phyloP scores from a whole-genome alignment of 83 land plant genomes.

The Picea engelmannii region DNA sequence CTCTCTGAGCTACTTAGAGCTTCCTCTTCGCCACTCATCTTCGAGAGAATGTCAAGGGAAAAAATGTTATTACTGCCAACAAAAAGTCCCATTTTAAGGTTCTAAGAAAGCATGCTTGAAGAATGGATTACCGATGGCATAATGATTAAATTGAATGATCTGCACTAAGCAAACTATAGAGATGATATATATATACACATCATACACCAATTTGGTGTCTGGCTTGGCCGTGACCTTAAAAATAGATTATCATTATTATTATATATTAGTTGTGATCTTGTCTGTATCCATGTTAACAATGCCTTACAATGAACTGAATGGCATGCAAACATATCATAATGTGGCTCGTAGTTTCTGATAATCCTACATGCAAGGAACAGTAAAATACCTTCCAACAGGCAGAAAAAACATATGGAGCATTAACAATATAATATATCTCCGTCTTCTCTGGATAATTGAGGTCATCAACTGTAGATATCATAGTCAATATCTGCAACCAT shows the following conservation, averaged over 20 bases:
- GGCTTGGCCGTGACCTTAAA: too few relatives aligned
- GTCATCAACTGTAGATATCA: constrained; percentile 29
- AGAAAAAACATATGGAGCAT: constrained; percentile 53
- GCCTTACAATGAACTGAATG: background rate
- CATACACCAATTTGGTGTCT: too few relatives aligned
- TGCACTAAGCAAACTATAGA: too few relatives aligned
- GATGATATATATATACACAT: too few relatives aligned
- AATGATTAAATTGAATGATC: too few relatives aligned
- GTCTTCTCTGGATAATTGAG: constrained; percentile 65
- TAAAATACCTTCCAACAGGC: constrained; percentile 55
- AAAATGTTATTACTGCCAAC: too few relatives aligned
- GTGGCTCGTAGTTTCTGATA: background rate
- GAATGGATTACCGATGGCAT: too few relatives aligned
- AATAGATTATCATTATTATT: background rate
- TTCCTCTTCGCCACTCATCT: too few relatives aligned
- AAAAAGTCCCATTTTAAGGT: too few relatives aligned
- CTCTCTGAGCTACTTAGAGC: too few relatives aligned
- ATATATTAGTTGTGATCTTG: background rate
- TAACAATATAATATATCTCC: constrained; percentile 55
- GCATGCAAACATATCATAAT: background rate
- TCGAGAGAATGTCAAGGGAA: too few relatives aligned
- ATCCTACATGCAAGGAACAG: background rate
- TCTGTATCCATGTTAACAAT: background rate
- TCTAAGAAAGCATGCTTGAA: too few relatives aligned
- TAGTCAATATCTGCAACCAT: constrained; percentile 20